Percentiles rank a stretch among this genome's conserved stretches.
These are phyloP conservation scores for Actinidia chinensis DNA, from an alignment of 179 eudicot genomes.

Conservation along the genomic window DNA sequence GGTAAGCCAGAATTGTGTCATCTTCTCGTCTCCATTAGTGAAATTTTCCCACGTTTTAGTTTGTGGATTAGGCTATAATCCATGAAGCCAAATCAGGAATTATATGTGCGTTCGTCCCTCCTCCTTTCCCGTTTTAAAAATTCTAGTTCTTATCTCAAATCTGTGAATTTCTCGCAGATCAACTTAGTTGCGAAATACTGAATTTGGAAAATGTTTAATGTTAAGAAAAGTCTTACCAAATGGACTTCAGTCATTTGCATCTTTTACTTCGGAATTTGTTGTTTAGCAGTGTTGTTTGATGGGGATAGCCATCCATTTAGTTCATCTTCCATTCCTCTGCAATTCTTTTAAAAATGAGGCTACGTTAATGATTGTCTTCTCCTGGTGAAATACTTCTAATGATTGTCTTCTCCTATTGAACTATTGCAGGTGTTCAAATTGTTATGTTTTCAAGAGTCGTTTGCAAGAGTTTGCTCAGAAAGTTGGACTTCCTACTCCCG, in stretches of 20 bases:
- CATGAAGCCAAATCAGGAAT: neutral
- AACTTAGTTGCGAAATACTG: too few relatives aligned
- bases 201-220: too few relatives aligned
- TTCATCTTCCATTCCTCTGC: neutral
- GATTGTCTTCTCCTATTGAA: neutral
- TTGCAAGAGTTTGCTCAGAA: constrained; percentile 92
- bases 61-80: neutral
- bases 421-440: constrained; percentile 62
- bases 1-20: neutral
- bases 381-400: too few relatives aligned
- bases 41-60: neutral
- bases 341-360: neutral
- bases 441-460: constrained; percentile 91
- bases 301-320: neutral
- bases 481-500: constrained; percentile 68
- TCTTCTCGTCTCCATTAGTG: neutral
- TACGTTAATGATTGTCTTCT: too few relatives aligned
- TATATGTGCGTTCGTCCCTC: neutral
- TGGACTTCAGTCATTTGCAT: neutral
- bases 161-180: too few relatives aligned
- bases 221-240: neutral
- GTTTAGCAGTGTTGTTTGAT: neutral
- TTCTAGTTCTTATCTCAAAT: neutral
- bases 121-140: neutral
- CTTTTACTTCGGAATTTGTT: neutral